Evolutionary conservation across 2,329 filamentous ascomycete genomes (phyloP), one percentile per base, ranked within the genome.

Genomic region (Colletotrichum gigasporum): DNA sequence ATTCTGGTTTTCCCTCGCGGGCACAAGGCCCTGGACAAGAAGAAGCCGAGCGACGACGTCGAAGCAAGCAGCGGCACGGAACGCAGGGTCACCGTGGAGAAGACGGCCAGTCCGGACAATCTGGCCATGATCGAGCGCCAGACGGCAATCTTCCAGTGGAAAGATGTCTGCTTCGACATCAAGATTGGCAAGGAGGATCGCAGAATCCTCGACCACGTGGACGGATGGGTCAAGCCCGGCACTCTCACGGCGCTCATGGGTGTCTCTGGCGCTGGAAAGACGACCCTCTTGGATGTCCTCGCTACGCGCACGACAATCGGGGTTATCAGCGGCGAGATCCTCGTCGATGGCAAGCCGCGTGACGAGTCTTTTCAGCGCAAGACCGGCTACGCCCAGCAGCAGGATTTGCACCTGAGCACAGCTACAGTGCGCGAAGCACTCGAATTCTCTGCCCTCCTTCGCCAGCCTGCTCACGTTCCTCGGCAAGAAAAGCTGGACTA

Each of bases 151-250:
- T 92, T 92, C 78, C 88, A 90, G 69, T 93, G 90, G 91, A 82
- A 86, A 65, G 82, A 91, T 63, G 87, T 93, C 2, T 91, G 88
- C 76, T 93, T 92, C 71, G 90, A 93, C 64, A 91, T 93, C 73
- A 87, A 88, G 71, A 90, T 93, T 74, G 77, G 77, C 56, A 91
- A 91, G 70, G 85, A 91, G 67, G 76, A 80, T 1, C 82, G 90
- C 32, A 84, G 89, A 9, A 89, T 94, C 70, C 79, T 93, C 22
- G 87, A 92, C 65, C 80, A 91, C 52, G 89, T 93, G 2, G 88
- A 91, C 70, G 90, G 91, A 10, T 92, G 89, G 89, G 89, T 92
- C 54, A 91, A 92, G 74, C 90, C 90, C 1, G 90, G 90, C 53
- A 92, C 90, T 14, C 77, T 91, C 12, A 92, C 90, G 6, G 90